Evolutionary conservation across 768 basidiomycete genomes (phyloP).

Genomic region (Mycena galericulata): DNA sequence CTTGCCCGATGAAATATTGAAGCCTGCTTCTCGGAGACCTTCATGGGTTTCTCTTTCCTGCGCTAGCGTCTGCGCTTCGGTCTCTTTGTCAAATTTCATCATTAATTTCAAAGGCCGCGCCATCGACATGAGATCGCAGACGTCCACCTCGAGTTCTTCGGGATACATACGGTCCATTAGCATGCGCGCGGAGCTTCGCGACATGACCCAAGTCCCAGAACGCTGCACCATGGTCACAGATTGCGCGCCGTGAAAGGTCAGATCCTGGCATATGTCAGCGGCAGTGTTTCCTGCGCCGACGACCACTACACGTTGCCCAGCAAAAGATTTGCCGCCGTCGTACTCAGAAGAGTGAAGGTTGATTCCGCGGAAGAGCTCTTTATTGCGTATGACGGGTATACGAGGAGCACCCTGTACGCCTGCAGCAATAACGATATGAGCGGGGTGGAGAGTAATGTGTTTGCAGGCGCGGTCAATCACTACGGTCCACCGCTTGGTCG

Average conservation of each 20-base stretch:
- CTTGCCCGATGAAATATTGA: slow-evolving; percentile 7
- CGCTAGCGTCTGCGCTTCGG: slow-evolving; percentile 17
- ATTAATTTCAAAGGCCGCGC: slow-evolving; percentile 21
- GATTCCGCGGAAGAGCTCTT: slow-evolving; percentile 45
- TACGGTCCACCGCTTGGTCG: slow-evolving; percentile 48
- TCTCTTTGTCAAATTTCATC: slow-evolving; percentile 18
- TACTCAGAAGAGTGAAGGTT: slow-evolving; percentile 49
- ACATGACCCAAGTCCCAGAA: slow-evolving; percentile 50
- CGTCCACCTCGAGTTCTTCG: slow-evolving; percentile 37
- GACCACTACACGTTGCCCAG: slow-evolving; percentile 52
- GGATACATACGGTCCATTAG: slow-evolving; percentile 29
- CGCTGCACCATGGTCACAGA: slow-evolving; percentile 58
- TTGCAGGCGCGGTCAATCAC: slow-evolving; percentile 46
- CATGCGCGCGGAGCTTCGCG: slow-evolving; percentile 1
- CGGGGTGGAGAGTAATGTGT: slow-evolving; percentile 46
- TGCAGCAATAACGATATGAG: slow-evolving; percentile 54
- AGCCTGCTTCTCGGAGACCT: slow-evolving; percentile 26
- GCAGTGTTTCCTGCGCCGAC: slow-evolving; percentile 56
- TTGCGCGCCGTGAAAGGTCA: slow-evolving; percentile 44
- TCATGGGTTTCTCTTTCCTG: slow-evolving; percentile 20
- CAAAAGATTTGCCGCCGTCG: slow-evolving; percentile 41
- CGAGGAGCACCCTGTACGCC: slow-evolving; percentile 50
- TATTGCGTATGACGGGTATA: slow-evolving; percentile 43
- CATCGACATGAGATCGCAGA: slow-evolving; percentile 39
- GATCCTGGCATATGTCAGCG: slow-evolving; percentile 54